Percentiles rank a stretch among this genome's conserved stretches.
Evolutionary conservation across 345 rosid genomes (phyloP).

Genomic region (Hibiscus trionum): DNA sequence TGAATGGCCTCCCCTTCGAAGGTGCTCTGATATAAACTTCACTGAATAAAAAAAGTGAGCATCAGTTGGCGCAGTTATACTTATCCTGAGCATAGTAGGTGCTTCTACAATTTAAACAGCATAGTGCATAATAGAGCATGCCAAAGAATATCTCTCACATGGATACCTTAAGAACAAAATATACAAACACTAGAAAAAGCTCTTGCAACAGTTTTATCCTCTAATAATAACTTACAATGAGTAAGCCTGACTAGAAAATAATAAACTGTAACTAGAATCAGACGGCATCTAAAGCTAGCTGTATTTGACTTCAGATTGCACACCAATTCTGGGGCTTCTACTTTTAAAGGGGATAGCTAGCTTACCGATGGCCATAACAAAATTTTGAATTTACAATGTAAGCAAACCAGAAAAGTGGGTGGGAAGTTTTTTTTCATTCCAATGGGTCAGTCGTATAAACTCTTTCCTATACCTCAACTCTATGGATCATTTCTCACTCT

Average conservation of each 20-base stretch:
- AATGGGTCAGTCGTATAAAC: neutral
- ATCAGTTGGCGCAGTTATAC: slow-evolving; percentile 7
- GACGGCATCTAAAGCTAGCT: neutral
- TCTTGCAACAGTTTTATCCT: neutral
- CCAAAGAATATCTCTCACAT: neutral
- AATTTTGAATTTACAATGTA: neutral
- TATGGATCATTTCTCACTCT: neutral
- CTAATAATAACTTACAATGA: neutral
- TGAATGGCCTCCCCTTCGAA: slow-evolving; percentile 68
- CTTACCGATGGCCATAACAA: no score
- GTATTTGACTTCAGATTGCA: neutral
- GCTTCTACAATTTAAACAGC: neutral
- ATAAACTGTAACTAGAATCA: neutral
- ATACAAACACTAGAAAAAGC: neutral
- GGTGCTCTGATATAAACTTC: slow-evolving; percentile 81
- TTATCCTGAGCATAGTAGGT: neutral
- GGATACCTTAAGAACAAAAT: neutral
- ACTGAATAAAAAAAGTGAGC: slow-evolving; percentile 36
- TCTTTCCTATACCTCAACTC: neutral
- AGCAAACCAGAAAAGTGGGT: neutral
- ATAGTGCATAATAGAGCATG: neutral
- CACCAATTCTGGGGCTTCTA: neutral
- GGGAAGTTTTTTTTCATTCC: neutral
- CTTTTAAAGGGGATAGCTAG: neutral
- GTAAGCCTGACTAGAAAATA: neutral